phyloP scores from a whole-genome alignment of 371 early-diverging fungal species.

The Mortierella sp. region DNA sequence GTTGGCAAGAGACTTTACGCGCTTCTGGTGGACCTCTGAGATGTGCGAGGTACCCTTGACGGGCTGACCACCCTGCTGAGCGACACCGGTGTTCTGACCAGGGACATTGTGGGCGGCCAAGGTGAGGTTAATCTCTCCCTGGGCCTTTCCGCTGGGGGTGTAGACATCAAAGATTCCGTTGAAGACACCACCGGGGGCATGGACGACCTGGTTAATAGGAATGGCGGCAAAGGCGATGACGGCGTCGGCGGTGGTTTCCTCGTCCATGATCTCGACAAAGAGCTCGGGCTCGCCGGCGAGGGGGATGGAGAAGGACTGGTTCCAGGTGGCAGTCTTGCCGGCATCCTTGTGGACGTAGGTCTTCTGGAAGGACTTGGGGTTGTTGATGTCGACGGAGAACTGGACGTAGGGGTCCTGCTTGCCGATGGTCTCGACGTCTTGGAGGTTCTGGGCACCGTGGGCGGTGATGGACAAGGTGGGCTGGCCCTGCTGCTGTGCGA shows the following conservation, averaged over 20 bases:
- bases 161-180: slow-evolving; percentile 66
- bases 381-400: slow-evolving; percentile 60
- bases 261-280: slow-evolving; percentile 69
- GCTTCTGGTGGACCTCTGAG: slow-evolving; percentile 63
- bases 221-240: slow-evolving; percentile 72
- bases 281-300: slow-evolving; percentile 65
- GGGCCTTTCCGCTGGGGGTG: slow-evolving; percentile 60
- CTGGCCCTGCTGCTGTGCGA: slow-evolving; percentile 12
- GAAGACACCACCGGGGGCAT: slow-evolving; percentile 62
- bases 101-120: slow-evolving; percentile 63
- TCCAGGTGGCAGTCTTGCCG: slow-evolving; percentile 69
- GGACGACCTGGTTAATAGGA: slow-evolving; percentile 65
- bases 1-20: slow-evolving; percentile 64
- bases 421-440: slow-evolving; percentile 63
- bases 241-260: slow-evolving; percentile 63
- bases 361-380: slow-evolving; percentile 65
- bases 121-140: slow-evolving; percentile 65
- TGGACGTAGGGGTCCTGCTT: slow-evolving; percentile 73
- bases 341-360: slow-evolving; percentile 69
- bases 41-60: slow-evolving; percentile 32
- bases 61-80: slow-evolving; percentile 38
- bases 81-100: slow-evolving; percentile 56
- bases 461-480: slow-evolving; percentile 61
- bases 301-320: slow-evolving; percentile 65
- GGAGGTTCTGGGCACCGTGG: slow-evolving; percentile 61